Percentiles rank a stretch among this genome's conserved stretches.
Conservation (phyloP, 371 early-diverging fungal genomes). For the Lichtheimia ornata region DNA sequence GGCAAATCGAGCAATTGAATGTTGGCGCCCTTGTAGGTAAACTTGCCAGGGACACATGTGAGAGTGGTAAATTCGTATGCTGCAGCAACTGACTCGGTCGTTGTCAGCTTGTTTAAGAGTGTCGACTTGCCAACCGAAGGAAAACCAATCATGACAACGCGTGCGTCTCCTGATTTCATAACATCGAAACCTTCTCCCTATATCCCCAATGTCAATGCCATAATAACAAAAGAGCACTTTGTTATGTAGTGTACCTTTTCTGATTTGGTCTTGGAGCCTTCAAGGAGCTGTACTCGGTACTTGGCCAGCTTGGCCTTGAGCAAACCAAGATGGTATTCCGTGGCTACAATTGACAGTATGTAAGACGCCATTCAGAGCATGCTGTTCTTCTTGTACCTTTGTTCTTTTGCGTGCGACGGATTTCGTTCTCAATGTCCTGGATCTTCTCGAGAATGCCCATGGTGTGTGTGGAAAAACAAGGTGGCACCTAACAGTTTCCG, state of each 20-base stretch:
- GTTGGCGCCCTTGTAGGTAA: constrained; percentile 96
- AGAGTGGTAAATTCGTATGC: constrained; percentile 99
- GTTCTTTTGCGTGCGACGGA: constrained; percentile 91
- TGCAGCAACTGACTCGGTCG: constrained; percentile 92
- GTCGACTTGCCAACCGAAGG: constrained; percentile 99
- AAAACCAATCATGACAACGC: constrained; percentile 98
- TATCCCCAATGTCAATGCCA: not conserved
- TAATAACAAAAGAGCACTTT: not conserved
- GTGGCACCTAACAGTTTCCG: too few species aligned
- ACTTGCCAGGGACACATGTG: constrained; percentile 97
- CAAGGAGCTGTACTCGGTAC: constrained; percentile 92
- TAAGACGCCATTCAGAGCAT: not conserved
- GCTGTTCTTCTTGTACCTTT: constrained; percentile 53
- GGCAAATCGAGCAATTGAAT: constrained; percentile 94
- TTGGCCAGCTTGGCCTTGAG: constrained; percentile 97
- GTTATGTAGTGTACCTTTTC: constrained; percentile 72
- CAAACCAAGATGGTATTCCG: constrained; percentile 96
- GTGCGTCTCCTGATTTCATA: constrained; percentile 97
- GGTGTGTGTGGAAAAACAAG: not conserved
- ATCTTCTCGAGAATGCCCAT: constrained; percentile 97
- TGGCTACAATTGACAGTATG: constrained; percentile 50
- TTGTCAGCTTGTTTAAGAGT: constrained; percentile 93
- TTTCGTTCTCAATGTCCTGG: constrained; percentile 82
- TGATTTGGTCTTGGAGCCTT: constrained; percentile 79
- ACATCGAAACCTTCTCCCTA: constrained; percentile 98